These are phyloP conservation scores for Myxozyma neglecta DNA, from an alignment of 805 yeast genomes.

Conservation along the genomic window DNA sequence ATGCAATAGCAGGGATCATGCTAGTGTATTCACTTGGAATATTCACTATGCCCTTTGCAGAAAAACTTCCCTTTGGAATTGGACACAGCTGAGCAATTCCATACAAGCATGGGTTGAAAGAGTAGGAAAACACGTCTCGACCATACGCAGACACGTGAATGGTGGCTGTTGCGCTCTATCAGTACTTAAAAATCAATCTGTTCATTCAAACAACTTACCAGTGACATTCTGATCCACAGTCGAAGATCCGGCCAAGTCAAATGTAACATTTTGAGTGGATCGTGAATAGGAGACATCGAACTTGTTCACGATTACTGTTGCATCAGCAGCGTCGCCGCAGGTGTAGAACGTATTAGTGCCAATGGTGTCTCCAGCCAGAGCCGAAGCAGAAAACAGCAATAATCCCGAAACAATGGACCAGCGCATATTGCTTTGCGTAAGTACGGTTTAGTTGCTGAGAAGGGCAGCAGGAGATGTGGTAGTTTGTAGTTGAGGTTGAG, in stretches of 20 bases:
- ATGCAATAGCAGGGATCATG: conserved; percentile 38
- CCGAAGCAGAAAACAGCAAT: conserved; percentile 1
- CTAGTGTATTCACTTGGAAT: conserved; percentile 37
- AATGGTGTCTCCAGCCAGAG: conserved; percentile 21
- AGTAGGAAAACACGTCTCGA: conserved; percentile 32
- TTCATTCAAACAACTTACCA: conserved; percentile 8
- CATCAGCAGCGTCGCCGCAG: conserved; percentile 17
- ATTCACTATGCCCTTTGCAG: conserved; percentile 35
- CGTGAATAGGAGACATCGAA: conserved; percentile 21
- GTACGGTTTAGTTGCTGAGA: background rate
- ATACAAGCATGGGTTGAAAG: conserved; percentile 38
- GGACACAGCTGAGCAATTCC: conserved; percentile 40
- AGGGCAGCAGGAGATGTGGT: background rate
- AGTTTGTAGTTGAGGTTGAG: background rate
- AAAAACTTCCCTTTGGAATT: conserved; percentile 33
- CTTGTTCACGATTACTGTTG: conserved; percentile 14
- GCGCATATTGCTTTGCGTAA: background rate
- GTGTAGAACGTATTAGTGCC: conserved; percentile 16
- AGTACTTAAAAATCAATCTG: background rate
- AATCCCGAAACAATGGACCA: background rate
- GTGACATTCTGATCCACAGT: conserved; percentile 18
- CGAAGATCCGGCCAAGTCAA: conserved; percentile 28
- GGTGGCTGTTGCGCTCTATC: conserved; percentile 11
- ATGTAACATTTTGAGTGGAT: conserved; percentile 22
- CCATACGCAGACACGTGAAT: conserved; percentile 38